Evolutionary conservation across 2,329 filamentous ascomycete species (phyloP).

Genomic region (Ascochyta fabae): DNA sequence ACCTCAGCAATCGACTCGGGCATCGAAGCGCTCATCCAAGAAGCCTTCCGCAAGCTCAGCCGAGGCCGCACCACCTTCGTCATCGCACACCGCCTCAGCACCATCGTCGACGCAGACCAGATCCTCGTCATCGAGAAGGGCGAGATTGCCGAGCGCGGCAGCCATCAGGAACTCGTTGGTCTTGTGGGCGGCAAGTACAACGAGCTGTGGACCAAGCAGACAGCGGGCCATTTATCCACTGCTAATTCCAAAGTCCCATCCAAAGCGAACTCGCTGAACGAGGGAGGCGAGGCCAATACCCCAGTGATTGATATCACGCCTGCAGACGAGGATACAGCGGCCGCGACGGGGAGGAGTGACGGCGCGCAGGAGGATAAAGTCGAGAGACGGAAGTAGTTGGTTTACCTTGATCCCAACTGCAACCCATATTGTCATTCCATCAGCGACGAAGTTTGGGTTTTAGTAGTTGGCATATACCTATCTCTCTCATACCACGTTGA

Average conservation of each 20-base stretch:
- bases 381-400: conserved; percentile 20
- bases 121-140: conserved; percentile 81
- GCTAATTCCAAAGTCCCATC: conserved; percentile 25
- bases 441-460: no score
- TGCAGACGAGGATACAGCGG: conserved; percentile 28
- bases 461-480: no score
- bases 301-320: conserved; percentile 36
- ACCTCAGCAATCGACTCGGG: conserved; percentile 84
- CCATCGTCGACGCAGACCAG: conserved; percentile 84
- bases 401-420: no score
- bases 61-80: conserved; percentile 70
- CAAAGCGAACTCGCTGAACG: conserved; percentile 24
- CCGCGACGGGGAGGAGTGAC: conserved; percentile 20
- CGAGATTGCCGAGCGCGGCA: conserved; percentile 78
- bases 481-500: no score
- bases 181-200: conserved; percentile 74
- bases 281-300: conserved; percentile 12
- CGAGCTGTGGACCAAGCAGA: conserved; percentile 90
- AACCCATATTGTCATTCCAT: not conserved
- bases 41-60: conserved; percentile 65
- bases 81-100: conserved; percentile 80
- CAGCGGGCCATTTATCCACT: conserved; percentile 34
- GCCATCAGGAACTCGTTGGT: conserved; percentile 74
- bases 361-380: conserved; percentile 15
- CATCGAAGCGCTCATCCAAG: conserved; percentile 71